phyloP scores from a whole-genome alignment of 2,329 filamentous ascomycete species.

The Penicillium sp. region DNA sequence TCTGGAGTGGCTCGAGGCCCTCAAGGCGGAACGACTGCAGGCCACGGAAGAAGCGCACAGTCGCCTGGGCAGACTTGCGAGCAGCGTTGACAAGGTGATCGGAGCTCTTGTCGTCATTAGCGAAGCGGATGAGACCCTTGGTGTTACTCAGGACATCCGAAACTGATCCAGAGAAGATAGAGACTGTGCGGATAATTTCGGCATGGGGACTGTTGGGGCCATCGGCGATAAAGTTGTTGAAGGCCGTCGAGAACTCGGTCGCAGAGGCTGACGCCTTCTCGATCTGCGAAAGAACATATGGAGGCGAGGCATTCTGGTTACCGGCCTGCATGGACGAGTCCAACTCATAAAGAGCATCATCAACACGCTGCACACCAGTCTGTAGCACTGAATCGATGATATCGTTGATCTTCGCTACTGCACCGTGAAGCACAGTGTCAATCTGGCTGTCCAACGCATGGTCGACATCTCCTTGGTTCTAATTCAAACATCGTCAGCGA shows the following conservation, averaged over 20 bases:
- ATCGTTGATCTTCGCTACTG: conserved; percentile 90
- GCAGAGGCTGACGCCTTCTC: conserved; percentile 94
- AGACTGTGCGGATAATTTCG: conserved; percentile 90
- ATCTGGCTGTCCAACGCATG: conserved; percentile 85
- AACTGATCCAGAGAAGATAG: conserved; percentile 84
- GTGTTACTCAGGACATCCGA: conserved; percentile 95
- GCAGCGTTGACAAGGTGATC: conserved; percentile 82
- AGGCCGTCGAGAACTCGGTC: conserved; percentile 95
- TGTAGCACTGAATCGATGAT: conserved; percentile 97
- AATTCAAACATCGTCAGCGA: conserved; percentile 1
- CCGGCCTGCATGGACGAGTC: conserved; percentile 98
- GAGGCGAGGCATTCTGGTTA: conserved; percentile 94
- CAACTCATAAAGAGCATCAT: conserved; percentile 94
- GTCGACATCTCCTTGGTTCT: conserved; percentile 74
- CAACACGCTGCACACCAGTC: conserved; percentile 87
- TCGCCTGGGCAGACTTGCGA: conserved; percentile 79
- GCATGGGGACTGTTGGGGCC: conserved; percentile 87
- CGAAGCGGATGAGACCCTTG: conserved; percentile 89
- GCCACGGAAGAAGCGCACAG: conserved; percentile 91
- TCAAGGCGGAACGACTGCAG: conserved; percentile 93
- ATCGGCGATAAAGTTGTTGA: conserved; percentile 98
- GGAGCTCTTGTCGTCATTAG: conserved; percentile 91
- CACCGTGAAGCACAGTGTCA: conserved; percentile 82
- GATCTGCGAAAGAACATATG: conserved; percentile 93
- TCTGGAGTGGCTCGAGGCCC: conserved; percentile 84